Percentiles rank a stretch among this genome's conserved stretches.
Evolutionary conservation across 768 basidiomycete genomes (phyloP).

Genomic region (Psilocybe azurescens): DNA sequence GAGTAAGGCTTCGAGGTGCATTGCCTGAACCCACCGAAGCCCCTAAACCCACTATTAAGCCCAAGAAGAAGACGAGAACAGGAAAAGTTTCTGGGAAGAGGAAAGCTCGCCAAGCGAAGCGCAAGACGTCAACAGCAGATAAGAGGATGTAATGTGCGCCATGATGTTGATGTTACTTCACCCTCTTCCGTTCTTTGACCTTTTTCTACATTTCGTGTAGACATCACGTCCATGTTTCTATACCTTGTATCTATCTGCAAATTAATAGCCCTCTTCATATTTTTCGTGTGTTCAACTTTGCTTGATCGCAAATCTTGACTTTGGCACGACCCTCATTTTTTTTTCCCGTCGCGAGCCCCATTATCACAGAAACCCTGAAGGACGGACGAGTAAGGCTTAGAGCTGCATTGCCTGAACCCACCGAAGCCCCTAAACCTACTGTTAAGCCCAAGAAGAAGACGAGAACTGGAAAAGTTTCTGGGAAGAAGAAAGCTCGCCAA

Average conservation of each 20-base stretch:
- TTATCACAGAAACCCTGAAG: constrained; percentile 77
- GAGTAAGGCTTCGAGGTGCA: constrained; percentile 73
- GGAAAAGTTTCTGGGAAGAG: constrained; percentile 26
- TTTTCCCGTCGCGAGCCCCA: constrained; percentile 87
- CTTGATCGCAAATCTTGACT: no score
- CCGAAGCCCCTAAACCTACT: constrained; percentile 23
- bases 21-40: constrained; percentile 42
- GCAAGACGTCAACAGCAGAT: constrained; percentile 10
- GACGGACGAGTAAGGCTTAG: constrained; percentile 72
- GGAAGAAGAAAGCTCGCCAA: constrained; percentile 25
- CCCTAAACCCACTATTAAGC: constrained; percentile 21
- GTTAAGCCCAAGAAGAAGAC: constrained; percentile 24
- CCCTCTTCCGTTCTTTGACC: no score
- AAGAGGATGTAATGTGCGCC: constrained; percentile 11
- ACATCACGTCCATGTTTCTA: no score
- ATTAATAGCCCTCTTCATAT: no score
- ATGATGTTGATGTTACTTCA: no score
- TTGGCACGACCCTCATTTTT: no score
- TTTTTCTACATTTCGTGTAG: no score
- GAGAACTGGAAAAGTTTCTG: constrained; percentile 22
- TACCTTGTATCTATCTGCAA: no score
- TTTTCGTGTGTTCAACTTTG: no score
- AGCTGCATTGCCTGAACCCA: constrained; percentile 63
- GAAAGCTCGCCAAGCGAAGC: constrained; percentile 20
- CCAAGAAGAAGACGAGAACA: constrained; percentile 25